phyloP scores from a whole-genome alignment of 108 stramenopile species.

The Pseudonitzschia delicatissima region DNA sequence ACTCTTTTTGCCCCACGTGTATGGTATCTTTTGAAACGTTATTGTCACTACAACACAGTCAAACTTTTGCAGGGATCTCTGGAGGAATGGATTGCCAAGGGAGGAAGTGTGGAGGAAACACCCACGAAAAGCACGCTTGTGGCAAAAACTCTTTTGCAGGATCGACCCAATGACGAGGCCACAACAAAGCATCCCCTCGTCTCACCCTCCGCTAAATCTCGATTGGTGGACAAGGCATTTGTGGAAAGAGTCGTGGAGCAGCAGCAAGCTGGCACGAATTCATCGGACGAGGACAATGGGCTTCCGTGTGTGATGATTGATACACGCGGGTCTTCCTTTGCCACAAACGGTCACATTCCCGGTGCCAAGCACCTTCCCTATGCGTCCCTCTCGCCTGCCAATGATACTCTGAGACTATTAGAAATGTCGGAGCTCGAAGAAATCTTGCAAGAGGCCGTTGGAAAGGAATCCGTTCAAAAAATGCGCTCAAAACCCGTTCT shows the following conservation, averaged over 20 bases:
- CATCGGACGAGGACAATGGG: neutral
- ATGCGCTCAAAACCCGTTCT: slow-evolving; percentile 23
- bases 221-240: slow-evolving; percentile 38
- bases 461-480: neutral
- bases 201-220: slow-evolving; percentile 2
- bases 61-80: slow-evolving; percentile 60
- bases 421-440: slow-evolving; percentile 35
- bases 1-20: slow-evolving; percentile 58
- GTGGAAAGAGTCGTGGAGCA: slow-evolving; percentile 32
- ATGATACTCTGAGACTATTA: slow-evolving; percentile 38
- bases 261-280: neutral
- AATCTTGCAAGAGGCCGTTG: slow-evolving; percentile 9
- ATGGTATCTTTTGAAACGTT: slow-evolving; percentile 55
- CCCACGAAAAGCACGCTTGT: too few relatives aligned
- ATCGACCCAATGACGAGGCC: too few relatives aligned
- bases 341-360: slow-evolving; percentile 63
- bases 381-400: slow-evolving; percentile 26
- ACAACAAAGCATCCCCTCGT: neutral
- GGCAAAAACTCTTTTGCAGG: too few relatives aligned
- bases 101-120: slow-evolving; percentile 45
- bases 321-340: slow-evolving; percentile 54
- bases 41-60: slow-evolving; percentile 34
- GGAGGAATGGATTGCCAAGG: slow-evolving; percentile 55
- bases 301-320: slow-evolving; percentile 44
- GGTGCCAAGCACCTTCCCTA: slow-evolving; percentile 67